These are phyloP conservation scores for Claviceps paspali DNA, from an alignment of 2,329 filamentous ascomycete genomes.

Conservation along the genomic window DNA sequence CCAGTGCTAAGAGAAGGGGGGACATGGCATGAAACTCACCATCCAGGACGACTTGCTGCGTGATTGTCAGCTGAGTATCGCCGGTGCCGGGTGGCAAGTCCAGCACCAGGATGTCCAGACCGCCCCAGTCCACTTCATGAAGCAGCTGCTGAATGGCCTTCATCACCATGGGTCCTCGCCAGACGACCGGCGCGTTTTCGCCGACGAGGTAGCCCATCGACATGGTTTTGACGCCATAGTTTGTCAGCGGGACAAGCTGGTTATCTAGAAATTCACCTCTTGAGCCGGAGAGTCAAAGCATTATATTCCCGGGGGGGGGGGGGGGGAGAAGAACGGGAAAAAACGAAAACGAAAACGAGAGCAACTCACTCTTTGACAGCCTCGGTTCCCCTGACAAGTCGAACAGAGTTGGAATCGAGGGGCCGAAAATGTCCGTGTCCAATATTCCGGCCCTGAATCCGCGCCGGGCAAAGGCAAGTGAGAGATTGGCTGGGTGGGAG, in stretches of 20 bases:
- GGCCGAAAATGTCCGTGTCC: constrained; percentile 93
- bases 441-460: constrained; percentile 77
- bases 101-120: constrained; percentile 73
- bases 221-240: constrained; percentile 96
- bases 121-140: constrained; percentile 89
- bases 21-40: constrained; percentile 34
- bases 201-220: constrained; percentile 91
- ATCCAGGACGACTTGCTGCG: constrained; percentile 80
- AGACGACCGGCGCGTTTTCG: constrained; percentile 71
- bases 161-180: constrained; percentile 95
- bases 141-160: constrained; percentile 92
- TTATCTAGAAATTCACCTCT: constrained; percentile 37
- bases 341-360: constrained; percentile 4
- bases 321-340: too few relatives aligned
- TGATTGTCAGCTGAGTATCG: constrained; percentile 92
- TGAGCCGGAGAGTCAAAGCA: neutral
- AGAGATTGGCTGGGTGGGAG: constrained; percentile 51
- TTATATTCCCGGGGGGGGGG: neutral
- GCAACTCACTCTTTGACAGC: constrained; percentile 49
- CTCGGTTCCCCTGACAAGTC: constrained; percentile 67
- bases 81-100: constrained; percentile 91
- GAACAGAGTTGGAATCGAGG: constrained; percentile 81
- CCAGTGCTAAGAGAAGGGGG: neutral
- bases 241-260: constrained; percentile 72
- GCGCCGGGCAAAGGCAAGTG: constrained; percentile 68